Evolutionary conservation across 148 eudicot species (phyloP).

Genomic region (Fallopia convolvulus): DNA sequence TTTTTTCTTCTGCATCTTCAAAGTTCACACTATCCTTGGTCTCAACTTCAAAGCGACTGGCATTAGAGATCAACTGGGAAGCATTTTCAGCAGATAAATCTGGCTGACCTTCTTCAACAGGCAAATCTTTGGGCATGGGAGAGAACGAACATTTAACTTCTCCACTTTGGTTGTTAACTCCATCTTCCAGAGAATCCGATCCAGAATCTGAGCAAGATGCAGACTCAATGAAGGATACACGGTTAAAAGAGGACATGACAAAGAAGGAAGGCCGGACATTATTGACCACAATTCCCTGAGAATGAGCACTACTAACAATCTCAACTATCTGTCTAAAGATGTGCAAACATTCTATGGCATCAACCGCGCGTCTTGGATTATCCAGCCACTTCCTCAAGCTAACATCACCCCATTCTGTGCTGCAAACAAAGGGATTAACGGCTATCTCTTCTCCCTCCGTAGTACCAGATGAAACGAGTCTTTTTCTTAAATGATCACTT

Average conservation of each 20-base stretch:
- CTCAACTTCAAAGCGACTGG: slow-evolving; percentile 20
- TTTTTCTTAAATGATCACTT: slow-evolving; percentile 27
- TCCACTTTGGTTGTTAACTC: slow-evolving; percentile 28
- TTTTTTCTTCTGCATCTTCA: slow-evolving; percentile 41
- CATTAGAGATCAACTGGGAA: slow-evolving; percentile 24
- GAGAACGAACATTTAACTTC: slow-evolving; percentile 42
- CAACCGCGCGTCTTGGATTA: slow-evolving; percentile 58
- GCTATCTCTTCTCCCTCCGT: slow-evolving; percentile 26
- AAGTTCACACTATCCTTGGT: slow-evolving; percentile 24
- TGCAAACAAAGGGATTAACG: slow-evolving; percentile 33
- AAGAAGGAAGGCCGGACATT: slow-evolving; percentile 90
- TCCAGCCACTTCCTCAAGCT: slow-evolving; percentile 93
- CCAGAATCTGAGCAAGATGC: slow-evolving; percentile 86
- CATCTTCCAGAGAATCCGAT: slow-evolving; percentile 76
- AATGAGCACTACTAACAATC: slow-evolving; percentile 72
- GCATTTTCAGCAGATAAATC: slow-evolving; percentile 18
- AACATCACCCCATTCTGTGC: slow-evolving; percentile 50
- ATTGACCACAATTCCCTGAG: slow-evolving; percentile 71
- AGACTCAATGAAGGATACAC: slow-evolving; percentile 89
- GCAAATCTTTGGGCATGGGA: slow-evolving; percentile 18
- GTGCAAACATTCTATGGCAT: slow-evolving; percentile 69
- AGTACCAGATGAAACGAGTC: slow-evolving; percentile 17
- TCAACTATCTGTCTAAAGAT: slow-evolving; percentile 80
- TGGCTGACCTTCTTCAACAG: slow-evolving; percentile 13
- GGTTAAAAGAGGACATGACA: slow-evolving; percentile 80